Conservation (phyloP, 73 alveolate genomes). For the Diophrys appendiculata region DNA sequence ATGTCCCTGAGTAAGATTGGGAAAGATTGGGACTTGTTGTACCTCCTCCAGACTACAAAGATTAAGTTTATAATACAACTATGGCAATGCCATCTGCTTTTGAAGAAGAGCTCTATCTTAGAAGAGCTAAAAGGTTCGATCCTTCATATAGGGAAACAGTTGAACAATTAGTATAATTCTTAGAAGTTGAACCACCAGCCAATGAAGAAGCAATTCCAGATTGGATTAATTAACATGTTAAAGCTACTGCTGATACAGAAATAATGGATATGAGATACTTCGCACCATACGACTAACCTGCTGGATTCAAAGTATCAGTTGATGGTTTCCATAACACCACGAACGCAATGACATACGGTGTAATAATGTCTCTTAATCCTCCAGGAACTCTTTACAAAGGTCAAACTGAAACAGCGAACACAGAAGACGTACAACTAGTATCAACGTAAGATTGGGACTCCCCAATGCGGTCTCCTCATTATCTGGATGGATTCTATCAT, state of each 20-base stretch:
- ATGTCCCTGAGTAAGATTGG: constrained; percentile 70
- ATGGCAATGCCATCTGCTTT: constrained; percentile 55
- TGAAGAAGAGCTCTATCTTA: constrained; percentile 64
- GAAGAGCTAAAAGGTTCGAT: constrained; percentile 64
- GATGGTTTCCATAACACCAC: constrained; percentile 79
- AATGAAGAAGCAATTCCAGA: too few relatives aligned
- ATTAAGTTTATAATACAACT: constrained; percentile 58
- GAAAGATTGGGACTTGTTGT: constrained; percentile 66
- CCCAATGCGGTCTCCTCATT: constrained; percentile 34
- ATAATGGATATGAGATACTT: constrained; percentile 72
- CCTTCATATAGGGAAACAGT: constrained; percentile 58
- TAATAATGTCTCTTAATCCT: constrained; percentile 48
- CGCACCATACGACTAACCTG: constrained; percentile 57
- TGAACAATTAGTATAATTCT: too few relatives aligned
- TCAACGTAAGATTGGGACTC: constrained; percentile 56
- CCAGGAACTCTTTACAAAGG: constrained; percentile 57
- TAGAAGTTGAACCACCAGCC: too few relatives aligned
- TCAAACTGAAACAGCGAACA: constrained; percentile 19
- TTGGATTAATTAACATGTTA: constrained; percentile 20
- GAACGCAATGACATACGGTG: constrained; percentile 31
- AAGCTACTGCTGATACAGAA: constrained; percentile 49
- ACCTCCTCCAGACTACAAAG: constrained; percentile 80
- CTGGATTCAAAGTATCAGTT: constrained; percentile 80
- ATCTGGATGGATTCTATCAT: constrained; percentile 30
- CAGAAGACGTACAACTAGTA: constrained; percentile 9